Conservation (phyloP, 768 basidiomycete genomes). For the Lentinula boryana region DNA sequence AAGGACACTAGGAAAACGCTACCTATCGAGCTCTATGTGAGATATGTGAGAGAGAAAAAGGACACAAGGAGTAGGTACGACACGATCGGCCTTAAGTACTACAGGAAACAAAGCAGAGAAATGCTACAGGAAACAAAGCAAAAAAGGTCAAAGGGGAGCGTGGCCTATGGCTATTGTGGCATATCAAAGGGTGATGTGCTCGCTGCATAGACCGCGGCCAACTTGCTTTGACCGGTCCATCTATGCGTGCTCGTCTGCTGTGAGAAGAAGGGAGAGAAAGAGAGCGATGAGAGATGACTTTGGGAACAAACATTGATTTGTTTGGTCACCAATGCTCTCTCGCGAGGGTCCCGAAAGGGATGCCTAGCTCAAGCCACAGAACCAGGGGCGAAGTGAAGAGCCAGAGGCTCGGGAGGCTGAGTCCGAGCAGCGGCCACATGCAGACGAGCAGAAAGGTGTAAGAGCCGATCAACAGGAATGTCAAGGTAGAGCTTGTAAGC, state of each 20-base stretch:
- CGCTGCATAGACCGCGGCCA: no score
- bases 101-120: not conserved
- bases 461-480: conserved; percentile 13
- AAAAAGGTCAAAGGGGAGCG: not conserved
- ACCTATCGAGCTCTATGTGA: no score
- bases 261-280: not conserved
- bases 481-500: conserved; percentile 34
- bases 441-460: conserved; percentile 24
- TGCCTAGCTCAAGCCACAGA: not conserved
- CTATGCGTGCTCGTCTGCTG: not conserved
- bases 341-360: not conserved
- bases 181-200: no score
- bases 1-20: no score
- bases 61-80: not conserved
- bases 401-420: not conserved
- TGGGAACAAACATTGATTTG: not conserved
- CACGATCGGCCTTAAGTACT: not conserved
- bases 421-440: conserved; percentile 15
- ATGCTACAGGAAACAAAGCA: no score
- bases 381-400: conserved; percentile 3
- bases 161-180: no score
- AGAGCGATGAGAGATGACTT: not conserved
- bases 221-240: not conserved
- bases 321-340: not conserved
- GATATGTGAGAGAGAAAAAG: no score